Evolutionary conservation across 768 basidiomycete species (phyloP).

Genomic region (Floccularia luteovirens): DNA sequence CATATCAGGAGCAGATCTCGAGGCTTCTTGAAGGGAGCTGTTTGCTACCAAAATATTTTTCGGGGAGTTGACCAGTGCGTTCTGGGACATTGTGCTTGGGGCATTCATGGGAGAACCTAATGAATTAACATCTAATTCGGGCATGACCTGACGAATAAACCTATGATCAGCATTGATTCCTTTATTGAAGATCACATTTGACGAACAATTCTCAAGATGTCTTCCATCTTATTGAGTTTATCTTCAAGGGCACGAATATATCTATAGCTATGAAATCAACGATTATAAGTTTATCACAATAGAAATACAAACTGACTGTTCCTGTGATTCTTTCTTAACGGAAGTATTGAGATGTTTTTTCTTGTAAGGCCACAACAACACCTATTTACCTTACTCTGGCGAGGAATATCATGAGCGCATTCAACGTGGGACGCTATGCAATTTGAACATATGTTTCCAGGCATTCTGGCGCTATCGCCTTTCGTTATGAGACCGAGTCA

Average conservation of each 20-base stretch:
- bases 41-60: too few relatives aligned
- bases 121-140: too few relatives aligned
- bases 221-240: conserved; percentile 20
- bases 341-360: neutral
- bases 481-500: conserved; percentile 3
- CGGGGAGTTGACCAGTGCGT: too few relatives aligned
- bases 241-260: conserved; percentile 23
- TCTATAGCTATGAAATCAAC: conserved; percentile 6
- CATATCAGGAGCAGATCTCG: too few relatives aligned
- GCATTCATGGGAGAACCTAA: too few relatives aligned
- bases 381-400: conserved; percentile 35
- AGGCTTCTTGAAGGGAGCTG: too few relatives aligned
- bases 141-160: too few relatives aligned
- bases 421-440: conserved; percentile 38
- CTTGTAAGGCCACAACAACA: neutral
- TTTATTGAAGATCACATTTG: too few relatives aligned
- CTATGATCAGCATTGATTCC: too few relatives aligned
- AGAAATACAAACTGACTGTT: conserved; percentile 17
- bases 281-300: neutral
- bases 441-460: conserved; percentile 46
- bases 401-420: conserved; percentile 51
- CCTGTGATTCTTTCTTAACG: conserved; percentile 23
- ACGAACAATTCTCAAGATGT: too few relatives aligned
- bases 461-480: conserved; percentile 60
- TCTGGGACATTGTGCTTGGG: too few relatives aligned